Evolutionary conservation across 2,329 filamentous ascomycete species (phyloP).

Genomic region (Chrysosporium queenslandicum): DNA sequence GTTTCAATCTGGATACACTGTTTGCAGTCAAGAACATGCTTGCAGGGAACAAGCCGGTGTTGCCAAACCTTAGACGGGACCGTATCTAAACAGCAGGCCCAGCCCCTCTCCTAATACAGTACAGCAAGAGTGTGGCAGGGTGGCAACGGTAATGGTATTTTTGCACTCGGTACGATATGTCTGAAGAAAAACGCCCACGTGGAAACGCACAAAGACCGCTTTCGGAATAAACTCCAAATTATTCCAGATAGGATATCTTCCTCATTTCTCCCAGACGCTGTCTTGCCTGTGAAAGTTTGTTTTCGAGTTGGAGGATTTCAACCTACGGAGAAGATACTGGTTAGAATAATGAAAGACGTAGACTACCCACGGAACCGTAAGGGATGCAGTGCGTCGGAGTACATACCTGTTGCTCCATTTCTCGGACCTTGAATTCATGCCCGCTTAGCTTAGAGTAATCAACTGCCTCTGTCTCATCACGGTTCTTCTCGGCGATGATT

Average conservation of each 20-base stretch:
- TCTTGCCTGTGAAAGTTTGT: conserved; percentile 66
- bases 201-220: not conserved
- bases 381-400: not conserved
- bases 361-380: no score
- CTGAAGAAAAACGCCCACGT: not conserved
- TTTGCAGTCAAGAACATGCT: no score
- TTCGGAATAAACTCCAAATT: conserved; percentile 27
- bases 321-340: conserved; percentile 49
- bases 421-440: conserved; percentile 95
- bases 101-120: no score
- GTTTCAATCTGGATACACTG: not conserved
- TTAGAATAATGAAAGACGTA: no score
- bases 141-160: not conserved
- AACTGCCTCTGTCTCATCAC: conserved; percentile 64
- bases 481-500: conserved; percentile 80
- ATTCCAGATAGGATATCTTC: conserved; percentile 88
- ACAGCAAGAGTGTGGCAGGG: not conserved
- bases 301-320: conserved; percentile 93
- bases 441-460: conserved; percentile 82
- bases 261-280: conserved; percentile 91
- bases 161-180: no score
- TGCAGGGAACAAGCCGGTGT: no score
- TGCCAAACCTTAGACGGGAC: no score
- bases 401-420: conserved; percentile 98
- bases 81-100: not conserved